Conservation (phyloP, 768 basidiomycete genomes). For the Mycena galopus region DNA sequence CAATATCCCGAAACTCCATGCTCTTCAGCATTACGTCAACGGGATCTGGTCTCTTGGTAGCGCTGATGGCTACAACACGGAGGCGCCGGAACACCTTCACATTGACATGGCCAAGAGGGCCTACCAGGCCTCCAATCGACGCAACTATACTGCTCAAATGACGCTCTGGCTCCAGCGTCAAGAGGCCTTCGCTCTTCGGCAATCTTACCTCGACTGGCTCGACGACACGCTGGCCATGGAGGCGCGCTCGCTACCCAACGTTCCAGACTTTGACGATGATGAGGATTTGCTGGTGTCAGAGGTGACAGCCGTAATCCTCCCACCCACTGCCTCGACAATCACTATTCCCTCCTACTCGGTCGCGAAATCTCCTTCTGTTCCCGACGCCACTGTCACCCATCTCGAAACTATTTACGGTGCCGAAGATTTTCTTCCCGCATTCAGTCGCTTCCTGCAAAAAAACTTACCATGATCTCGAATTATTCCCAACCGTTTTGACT, state of each 20-base stretch:
- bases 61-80: slow-evolving; percentile 20
- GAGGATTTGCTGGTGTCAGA: slow-evolving; percentile 2
- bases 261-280: slow-evolving; percentile 15
- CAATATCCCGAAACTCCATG: slow-evolving; percentile 19
- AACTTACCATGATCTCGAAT: neutral
- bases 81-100: slow-evolving; percentile 45
- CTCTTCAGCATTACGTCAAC: slow-evolving; percentile 18
- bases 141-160: slow-evolving; percentile 50
- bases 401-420: slow-evolving; percentile 19
- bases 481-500: slow-evolving; percentile 14
- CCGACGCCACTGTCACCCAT: slow-evolving; percentile 19
- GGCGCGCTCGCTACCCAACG: neutral
- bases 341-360: slow-evolving; percentile 4
- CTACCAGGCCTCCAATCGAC: slow-evolving; percentile 37
- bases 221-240: neutral
- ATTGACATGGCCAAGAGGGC: slow-evolving; percentile 34
- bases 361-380: slow-evolving; percentile 25
- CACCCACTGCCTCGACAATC: neutral
- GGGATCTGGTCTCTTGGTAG: slow-evolving; percentile 10
- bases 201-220: slow-evolving; percentile 45
- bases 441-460: slow-evolving; percentile 26
- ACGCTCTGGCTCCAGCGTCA: slow-evolving; percentile 45
- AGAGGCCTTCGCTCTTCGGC: slow-evolving; percentile 43
- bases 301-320: neutral
- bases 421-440: slow-evolving; percentile 23